Evolutionary conservation across 2,329 filamentous ascomycete species (phyloP), one percentile per base, ranked within the genome.

Genomic region (Xylariaceae sp.): DNA sequence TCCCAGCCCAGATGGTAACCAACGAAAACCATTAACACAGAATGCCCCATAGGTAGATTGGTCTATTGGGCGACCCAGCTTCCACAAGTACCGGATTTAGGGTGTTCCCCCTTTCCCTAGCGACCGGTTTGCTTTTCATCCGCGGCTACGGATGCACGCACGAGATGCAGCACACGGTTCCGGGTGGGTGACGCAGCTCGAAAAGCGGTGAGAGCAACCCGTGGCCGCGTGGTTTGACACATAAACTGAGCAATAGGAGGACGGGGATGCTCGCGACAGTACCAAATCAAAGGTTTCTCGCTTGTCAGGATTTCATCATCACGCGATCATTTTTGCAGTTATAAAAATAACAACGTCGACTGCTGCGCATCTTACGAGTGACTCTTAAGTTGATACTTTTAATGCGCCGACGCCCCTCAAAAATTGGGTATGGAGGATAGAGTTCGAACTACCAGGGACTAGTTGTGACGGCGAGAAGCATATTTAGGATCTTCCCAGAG

Each of bases 121-220:
- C 51, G 46, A 55, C 43, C 50, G 54, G 50, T 43, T 41, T 48
- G 46, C 23, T 50, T 46, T 45, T 47, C 26, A 47, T 51, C 51
- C 50, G 46, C 48, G 36, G 42, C 32, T 33, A 51, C 47, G 47
- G 48, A 55, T 52, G 47, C 51, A 37, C 33, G 44, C 50, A 44
- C 54, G 50, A 50, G 27, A 58, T 58, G 55, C 55, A 40, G 36
- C 39, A 42, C 45, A 15, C 50, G 47, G 50, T 41, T 51, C 44
- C 42, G 42, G 32, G 24, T 23, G 33, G 51, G 18, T 35, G 37
- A 50, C 42, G 49, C 49, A 46, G 46, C 41, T 57, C 29, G 50
- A 57, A 37, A 32, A 49, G 56, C 56, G 56, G 56, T 59, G 56
- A 57, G 48, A 24, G 42, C n/a, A 15, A 32, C 24, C n/a, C 24